Base-by-base conservation (phyloP, 257 asterid genomes). In the Solanum rostratum region DNA sequence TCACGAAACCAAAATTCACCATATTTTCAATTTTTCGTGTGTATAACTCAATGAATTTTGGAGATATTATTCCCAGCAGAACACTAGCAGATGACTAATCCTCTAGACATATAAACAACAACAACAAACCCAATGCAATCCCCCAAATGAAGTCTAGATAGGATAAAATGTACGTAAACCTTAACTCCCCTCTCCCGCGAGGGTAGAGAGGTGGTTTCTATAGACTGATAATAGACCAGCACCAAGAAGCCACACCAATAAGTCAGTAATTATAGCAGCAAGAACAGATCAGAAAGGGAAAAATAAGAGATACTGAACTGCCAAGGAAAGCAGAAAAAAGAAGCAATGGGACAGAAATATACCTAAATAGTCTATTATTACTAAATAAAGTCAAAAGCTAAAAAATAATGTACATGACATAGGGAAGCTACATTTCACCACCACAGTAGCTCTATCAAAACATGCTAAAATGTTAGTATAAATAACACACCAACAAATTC, bases 341-440 rank as follows among this genome's bases (percentile, higher is more conserved):
- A 43, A 16, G 7, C 82, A 50, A 0, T 33, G 9, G 33, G 63
- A 50, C 45, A 27, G 29, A 78, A 16, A 15, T 16, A 78, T 49
- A 50, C 29, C 82, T 78, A 50, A 78, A 27, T 78, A 78, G 57
- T 85, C 83, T 82, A 83, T 55, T 52, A 80, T 37, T 78, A 78
- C 45, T 20, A 78, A 76, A 79, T 66, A 73, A 66, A 80, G 84
- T 71, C 73, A 71, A 60, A n/a, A 3, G 3, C 37, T 6, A 76
- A 74, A 88, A 86, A 13, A 82, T 82, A 85, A 87, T 87, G 86
- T 88, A 88, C 86, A 88, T 16, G 79, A 37, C 63, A 81, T 49
- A 69, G 82, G 62, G 88, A 55, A 80, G 80, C 84, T 69, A 65
- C 82, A 66, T 69, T 65, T 53, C 46, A 71, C 86, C 83, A 33